These are phyloP conservation scores for Rhytidhysteron rufulum DNA, from an alignment of 2,329 filamentous ascomycete genomes.

Conservation along the genomic window DNA sequence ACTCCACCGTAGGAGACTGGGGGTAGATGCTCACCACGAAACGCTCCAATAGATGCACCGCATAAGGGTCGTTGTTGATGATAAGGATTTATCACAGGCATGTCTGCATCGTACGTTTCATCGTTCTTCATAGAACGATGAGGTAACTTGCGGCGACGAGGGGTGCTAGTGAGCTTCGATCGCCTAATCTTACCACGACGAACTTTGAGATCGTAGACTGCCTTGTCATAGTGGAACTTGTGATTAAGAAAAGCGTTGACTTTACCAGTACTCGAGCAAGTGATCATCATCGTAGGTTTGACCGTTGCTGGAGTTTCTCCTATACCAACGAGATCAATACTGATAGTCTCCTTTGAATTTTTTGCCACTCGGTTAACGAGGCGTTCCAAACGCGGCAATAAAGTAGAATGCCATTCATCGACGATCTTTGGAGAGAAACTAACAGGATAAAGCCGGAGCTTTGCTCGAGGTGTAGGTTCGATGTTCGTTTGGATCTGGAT, in stretches of 20 bases:
- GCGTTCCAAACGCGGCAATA: conserved; percentile 71
- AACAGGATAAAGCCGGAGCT: conserved; percentile 38
- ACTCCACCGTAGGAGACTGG: conserved; percentile 89
- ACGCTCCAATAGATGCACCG: conserved; percentile 90
- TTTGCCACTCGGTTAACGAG: conserved; percentile 68
- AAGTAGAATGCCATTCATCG: conserved; percentile 66
- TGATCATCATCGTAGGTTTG: conserved; percentile 70
- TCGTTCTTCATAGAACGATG: conserved; percentile 40
- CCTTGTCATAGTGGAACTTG: conserved; percentile 65
- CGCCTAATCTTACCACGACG: conserved; percentile 66
- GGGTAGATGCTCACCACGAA: conserved; percentile 78
- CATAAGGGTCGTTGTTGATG: conserved; percentile 77
- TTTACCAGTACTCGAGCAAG: conserved; percentile 71
- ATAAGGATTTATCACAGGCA: conserved; percentile 60
- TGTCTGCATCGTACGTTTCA: conserved; percentile 31
- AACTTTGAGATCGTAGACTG: conserved; percentile 65
- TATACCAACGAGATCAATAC: conserved; percentile 72
- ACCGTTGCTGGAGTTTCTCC: conserved; percentile 65
- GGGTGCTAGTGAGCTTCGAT: conserved; percentile 49
- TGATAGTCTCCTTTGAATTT: conserved; percentile 71
- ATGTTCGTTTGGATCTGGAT: conserved; percentile 33
- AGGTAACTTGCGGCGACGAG: conserved; percentile 25
- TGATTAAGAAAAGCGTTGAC: conserved; percentile 69
- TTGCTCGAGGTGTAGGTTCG: conserved; percentile 24
- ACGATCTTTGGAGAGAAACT: conserved; percentile 60